These are phyloP conservation scores for Cercospora sp. DNA, from an alignment of 2,329 filamentous ascomycete genomes.

Conservation along the genomic window DNA sequence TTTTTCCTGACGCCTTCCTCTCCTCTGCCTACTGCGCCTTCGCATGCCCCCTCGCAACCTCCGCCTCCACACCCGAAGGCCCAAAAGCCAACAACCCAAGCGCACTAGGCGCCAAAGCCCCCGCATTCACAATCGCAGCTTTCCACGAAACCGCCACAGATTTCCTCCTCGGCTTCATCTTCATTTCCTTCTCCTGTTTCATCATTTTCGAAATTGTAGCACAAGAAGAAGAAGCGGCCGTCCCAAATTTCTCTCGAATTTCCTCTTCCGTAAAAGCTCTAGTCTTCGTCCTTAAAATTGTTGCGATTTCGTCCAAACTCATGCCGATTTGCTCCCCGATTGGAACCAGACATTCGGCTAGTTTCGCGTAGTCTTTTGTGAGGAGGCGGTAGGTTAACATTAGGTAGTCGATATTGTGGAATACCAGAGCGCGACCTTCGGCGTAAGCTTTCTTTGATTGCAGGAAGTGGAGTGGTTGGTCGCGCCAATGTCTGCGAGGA, in stretches of 20 bases:
- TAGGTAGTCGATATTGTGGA: constrained; percentile 78
- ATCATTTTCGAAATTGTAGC: background rate
- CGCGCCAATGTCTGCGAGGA: constrained; percentile 75
- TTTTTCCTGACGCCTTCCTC: background rate
- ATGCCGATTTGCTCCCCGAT: constrained; percentile 70
- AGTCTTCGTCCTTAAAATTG: constrained; percentile 66
- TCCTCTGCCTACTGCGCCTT: background rate
- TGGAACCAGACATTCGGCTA: constrained; percentile 71
- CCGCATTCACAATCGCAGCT: background rate
- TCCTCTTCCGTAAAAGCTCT: constrained; percentile 65
- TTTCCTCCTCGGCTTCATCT: background rate
- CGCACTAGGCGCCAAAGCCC: background rate
- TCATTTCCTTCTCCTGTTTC: background rate
- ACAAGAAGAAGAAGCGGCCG: background rate
- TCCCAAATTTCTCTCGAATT: constrained; percentile 57
- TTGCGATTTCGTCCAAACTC: constrained; percentile 62
- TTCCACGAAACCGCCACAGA: background rate
- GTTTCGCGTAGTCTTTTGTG: constrained; percentile 67
- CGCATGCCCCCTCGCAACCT: background rate
- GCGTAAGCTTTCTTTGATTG: constrained; percentile 67
- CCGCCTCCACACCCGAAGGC: constrained; percentile 1
- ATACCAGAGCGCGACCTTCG: constrained; percentile 68
- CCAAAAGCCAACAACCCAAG: constrained; percentile 6
- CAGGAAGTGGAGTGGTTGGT: constrained; percentile 73
- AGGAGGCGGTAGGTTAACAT: constrained; percentile 70